Base-by-base conservation (phyloP, 805 yeast genomes). In the Isabelozyma gotoi region DNA sequence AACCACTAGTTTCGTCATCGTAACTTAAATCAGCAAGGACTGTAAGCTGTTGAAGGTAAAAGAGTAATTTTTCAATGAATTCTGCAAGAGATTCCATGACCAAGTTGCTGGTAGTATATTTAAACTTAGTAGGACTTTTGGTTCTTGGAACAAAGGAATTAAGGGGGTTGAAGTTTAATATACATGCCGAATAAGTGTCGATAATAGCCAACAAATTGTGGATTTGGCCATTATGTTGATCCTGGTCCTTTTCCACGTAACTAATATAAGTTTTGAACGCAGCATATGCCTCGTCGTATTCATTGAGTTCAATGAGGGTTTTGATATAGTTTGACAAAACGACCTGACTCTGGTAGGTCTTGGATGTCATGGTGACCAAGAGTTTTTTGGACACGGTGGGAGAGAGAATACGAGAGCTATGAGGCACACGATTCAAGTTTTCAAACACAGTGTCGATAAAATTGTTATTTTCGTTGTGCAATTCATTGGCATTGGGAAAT, bases 221-320 rank as follows among this genome's bases (percentile, higher is more conserved):
- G 20, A 65, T 54, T 12, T 43, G 19, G 4, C 70, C 68, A 7
- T 56, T 56, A 34, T 58, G 50, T 32, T 65, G 71, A 27, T 60
- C 57, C 47, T 59, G 57, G 12, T 67, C 71, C 33, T 60, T 64
- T 14, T 62, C 59, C 7, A 65, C 44, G 48, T 72, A 72, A 16
- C 53, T 47, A 6, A 57, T 50, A 45, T 61, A 71, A 0, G 76
- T 69, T 27, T 62, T 63, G 43, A 71, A 63, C 0, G 74, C 74
- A 7, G 73, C 73, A 40, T 65, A 55, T 0, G 76, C 77, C 47
- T 72, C 76, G 44, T 72, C 77, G 45, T 59, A 66, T 44, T 71
- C 74, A 7, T 57, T 50, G 39, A 60, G 49, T 14, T 65, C 67
- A 15, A 70, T 48, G 36, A 70, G 56, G 1, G 63, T 52, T 36